Evolutionary conservation across 2,329 filamentous ascomycete genomes (phyloP), one percentile per base, ranked within the genome.

Genomic region (Diplodia mutila): DNA sequence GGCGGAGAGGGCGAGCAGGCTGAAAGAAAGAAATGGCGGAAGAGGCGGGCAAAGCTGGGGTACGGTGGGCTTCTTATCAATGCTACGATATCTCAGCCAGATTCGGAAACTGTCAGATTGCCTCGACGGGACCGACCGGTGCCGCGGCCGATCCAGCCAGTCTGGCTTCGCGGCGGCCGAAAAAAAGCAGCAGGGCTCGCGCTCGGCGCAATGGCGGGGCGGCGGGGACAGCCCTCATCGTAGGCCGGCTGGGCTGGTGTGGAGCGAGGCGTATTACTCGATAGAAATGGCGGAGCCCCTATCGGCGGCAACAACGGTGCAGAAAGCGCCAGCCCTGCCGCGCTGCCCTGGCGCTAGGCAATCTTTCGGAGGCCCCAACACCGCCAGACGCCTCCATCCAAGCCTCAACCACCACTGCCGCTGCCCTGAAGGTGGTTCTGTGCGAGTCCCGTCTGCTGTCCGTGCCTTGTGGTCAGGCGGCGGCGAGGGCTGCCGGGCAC

Each of bases 231-330:
- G 42, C 29, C 14, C n/a, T 34, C 57, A 63, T 63, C 42, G 59
- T 63, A 46, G 59, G 46, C 29, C 46, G 59, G 59, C 12, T 32
- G 29, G 42, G 27, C 32, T 63, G 59, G 59, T 63, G 59, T 61
- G 37, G 51, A n/a, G 55, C 27, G 48, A 55, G 64, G 51, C 37
- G 52, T 21, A 66, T 66, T 66, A 66, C 64, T 66, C 64, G 64
- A 66, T 55, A 59, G 53, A 66, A 66, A 66, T 57, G 63, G 39
- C 51, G 51, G 51, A 39, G 12, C 37, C 53, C 53, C 54, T 66
- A 66, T 66, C 64, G 64, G 54, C 34, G 27, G 34, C 61, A 42
- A 6, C 16, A 21, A 21, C 34, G 34, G 54, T 27, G 37, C 34
- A 23, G 54, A 59, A 42, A 27, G 21, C 11, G 34, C 54, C 12